Conservation (phyloP, 1,284 basidiomycete species). For the Rhodotorula glutinis region DNA sequence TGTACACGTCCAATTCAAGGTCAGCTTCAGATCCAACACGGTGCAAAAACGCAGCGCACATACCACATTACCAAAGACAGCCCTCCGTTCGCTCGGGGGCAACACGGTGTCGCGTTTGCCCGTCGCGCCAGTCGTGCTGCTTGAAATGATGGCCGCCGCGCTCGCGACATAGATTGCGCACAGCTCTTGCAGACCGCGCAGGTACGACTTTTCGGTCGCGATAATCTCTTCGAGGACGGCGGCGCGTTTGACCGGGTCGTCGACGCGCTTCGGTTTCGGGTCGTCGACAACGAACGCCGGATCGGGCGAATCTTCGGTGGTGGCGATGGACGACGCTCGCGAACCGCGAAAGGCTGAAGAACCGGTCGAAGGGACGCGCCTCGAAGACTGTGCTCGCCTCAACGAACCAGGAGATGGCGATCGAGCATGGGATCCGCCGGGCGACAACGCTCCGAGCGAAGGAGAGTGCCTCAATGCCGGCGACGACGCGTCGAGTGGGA, state of each 20-base stretch:
- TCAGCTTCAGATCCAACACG: no score
- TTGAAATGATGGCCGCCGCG: constrained; percentile 59
- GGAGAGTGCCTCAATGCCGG: constrained; percentile 20
- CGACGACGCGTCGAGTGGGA: constrained; percentile 12
- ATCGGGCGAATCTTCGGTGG: constrained; percentile 1
- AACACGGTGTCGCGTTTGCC: constrained; percentile 70
- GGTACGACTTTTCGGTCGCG: constrained; percentile 92
- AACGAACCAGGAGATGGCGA: background rate
- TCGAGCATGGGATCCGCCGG: background rate
- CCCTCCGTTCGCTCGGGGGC: constrained; percentile 78
- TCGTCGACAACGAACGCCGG: background rate
- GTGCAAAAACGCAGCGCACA: constrained; percentile 38
- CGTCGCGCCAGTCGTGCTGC: constrained; percentile 51
- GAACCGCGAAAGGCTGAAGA: constrained; percentile 3
- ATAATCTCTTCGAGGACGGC: constrained; percentile 48
- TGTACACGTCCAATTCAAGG: constrained; percentile 12
- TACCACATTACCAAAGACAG: constrained; percentile 82
- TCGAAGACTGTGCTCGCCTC: constrained; percentile 26
- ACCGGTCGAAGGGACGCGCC: constrained; percentile 14
- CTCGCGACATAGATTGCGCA: constrained; percentile 93
- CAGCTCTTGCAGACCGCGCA: constrained; percentile 84
- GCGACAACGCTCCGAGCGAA: constrained; percentile 23
- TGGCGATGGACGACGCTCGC: constrained; percentile 9
- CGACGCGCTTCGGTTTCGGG: constrained; percentile 1
- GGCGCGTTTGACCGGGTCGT: constrained; percentile 46